Percentiles rank a stretch among this genome's conserved stretches.
These are phyloP conservation scores for Trichoderma virens DNA, from an alignment of 495 filamentous ascomycete species.

Conservation along the genomic window DNA sequence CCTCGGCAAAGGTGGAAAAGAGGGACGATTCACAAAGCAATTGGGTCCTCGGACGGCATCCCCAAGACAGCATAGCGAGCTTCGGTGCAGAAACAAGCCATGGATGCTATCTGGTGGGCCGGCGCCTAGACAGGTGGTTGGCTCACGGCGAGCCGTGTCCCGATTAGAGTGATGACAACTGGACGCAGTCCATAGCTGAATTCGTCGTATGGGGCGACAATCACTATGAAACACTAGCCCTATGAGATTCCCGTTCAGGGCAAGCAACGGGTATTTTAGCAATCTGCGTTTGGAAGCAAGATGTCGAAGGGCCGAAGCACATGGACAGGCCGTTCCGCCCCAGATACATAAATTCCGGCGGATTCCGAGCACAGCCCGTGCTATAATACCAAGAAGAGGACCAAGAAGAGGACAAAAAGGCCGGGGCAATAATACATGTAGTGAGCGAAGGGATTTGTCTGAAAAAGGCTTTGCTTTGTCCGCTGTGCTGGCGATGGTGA, in stretches of 20 bases:
- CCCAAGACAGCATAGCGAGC: too few relatives aligned
- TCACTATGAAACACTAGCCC: background rate
- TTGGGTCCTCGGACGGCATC: too few relatives aligned
- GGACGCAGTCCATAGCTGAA: too few relatives aligned
- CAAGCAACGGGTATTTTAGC: too few relatives aligned
- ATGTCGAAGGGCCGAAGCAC: background rate
- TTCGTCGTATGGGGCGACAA: background rate
- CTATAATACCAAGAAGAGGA: background rate
- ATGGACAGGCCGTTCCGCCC: background rate
- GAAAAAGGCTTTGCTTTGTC: background rate
- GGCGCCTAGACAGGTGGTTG: too few relatives aligned
- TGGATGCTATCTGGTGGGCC: too few relatives aligned
- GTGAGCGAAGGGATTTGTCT: background rate
- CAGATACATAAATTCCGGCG: background rate
- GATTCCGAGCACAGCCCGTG: background rate
- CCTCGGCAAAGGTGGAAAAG: too few relatives aligned
- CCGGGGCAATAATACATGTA: background rate
- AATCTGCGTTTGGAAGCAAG: background rate
- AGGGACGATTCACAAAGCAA: too few relatives aligned
- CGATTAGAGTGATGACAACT: too few relatives aligned
- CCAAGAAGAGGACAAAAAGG: background rate
- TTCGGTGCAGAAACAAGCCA: too few relatives aligned
- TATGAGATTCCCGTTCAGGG: background rate
- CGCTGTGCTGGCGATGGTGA: background rate
- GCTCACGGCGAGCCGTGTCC: too few relatives aligned